phyloP scores from a whole-genome alignment of 306 rosid species.

The Benincasa hispida region DNA sequence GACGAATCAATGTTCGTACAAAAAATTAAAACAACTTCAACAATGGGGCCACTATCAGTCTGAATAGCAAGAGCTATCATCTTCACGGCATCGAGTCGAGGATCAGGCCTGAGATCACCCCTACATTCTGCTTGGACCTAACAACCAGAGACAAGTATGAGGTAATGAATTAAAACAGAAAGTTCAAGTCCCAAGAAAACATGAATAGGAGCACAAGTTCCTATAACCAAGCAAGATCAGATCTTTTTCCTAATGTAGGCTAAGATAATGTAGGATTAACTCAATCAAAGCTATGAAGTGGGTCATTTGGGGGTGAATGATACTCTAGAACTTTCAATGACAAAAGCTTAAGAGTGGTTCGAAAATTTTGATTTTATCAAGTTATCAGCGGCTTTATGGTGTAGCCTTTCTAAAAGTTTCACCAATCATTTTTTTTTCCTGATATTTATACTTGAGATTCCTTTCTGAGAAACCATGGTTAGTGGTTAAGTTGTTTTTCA shows the following conservation, averaged over 20 bases:
- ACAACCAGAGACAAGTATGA: slow-evolving; percentile 9
- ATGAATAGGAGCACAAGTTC: background rate
- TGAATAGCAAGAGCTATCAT: slow-evolving; percentile 56
- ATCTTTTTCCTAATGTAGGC: background rate
- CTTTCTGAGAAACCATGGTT: background rate
- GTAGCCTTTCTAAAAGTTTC: background rate
- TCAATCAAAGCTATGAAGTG: background rate
- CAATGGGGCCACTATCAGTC: slow-evolving; percentile 37
- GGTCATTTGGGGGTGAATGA: background rate
- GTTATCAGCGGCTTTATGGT: background rate
- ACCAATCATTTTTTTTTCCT: background rate
- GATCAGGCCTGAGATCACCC: slow-evolving; percentile 79
- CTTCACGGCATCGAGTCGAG: slow-evolving; percentile 65
- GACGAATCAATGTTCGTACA: slow-evolving; percentile 22
- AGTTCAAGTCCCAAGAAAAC: background rate
- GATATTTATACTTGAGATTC: background rate
- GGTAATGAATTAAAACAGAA: background rate
- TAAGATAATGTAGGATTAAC: background rate
- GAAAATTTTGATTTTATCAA: background rate
- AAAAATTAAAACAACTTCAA: slow-evolving; percentile 62
- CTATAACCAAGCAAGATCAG: background rate
- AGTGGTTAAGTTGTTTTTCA: background rate
- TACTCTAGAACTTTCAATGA: background rate
- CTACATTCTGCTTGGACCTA: slow-evolving; percentile 87
- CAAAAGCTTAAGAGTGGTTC: background rate